Evolutionary conservation across 2,329 filamentous ascomycete species (phyloP), one percentile per base, ranked within the genome.

Genomic region (Helicocarpus griseus): DNA sequence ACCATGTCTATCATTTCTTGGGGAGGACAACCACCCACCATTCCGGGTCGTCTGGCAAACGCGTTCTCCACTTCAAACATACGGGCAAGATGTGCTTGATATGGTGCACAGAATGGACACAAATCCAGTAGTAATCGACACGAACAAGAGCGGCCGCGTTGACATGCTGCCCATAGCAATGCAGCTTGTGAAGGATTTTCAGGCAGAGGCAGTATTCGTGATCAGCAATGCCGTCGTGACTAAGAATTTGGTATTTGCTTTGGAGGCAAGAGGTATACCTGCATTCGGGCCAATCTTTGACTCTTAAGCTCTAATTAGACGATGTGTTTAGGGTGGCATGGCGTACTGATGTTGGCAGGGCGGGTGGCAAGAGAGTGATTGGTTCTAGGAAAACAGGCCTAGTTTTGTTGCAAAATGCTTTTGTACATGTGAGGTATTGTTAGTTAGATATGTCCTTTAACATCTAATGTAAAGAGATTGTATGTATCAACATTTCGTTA

Each of bases 201-300:
- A 68, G 0, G 76, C 77, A 1, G 85, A 89, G 72, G 86, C 84
- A 2, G 83, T 88, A 35, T 82, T 87, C 61, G 77, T 88, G 54
- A 83, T 89, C 60, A 82, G 81, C 51, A 89, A 89, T 63, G 79
- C 82, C 52, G 76, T 69, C 52, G 76, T 87, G 31, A 88, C 85
- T 17, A 76, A 76, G 60, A 80, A 79, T 69, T 74, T 89, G 1
- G 84, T 89, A 0, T 85, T 82, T 62, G 82, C 77, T 7, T 69
- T 89, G 48, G 83, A 88, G 68, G 75, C 73, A 35, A 73, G 82
- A 51, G 83, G 84, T 0, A 67, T 88, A 6, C 75, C 80, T 2
- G 83, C 84, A 7, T 89, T 78, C 67, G 86, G 86, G 5, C 83
- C 86, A 7, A 86, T 89, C 59, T 89, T 83, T 70, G 86, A 89